Percentiles rank a stretch among this genome's conserved stretches.
Evolutionary conservation across 78 protist genomes (phyloP).

Genomic region (Dictyostelium intermedium): DNA sequence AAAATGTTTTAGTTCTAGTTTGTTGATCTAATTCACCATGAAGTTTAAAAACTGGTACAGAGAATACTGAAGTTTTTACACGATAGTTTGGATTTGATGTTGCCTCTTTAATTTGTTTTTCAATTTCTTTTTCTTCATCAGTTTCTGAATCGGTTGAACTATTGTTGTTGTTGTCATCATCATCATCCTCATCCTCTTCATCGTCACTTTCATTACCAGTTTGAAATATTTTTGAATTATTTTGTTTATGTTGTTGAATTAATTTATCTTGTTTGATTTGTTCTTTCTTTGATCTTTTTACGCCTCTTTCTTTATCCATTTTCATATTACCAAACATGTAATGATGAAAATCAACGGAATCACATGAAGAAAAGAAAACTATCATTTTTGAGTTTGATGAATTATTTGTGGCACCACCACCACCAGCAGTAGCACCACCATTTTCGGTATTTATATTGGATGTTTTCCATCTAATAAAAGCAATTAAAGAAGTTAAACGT

Average conservation of each 20-base stretch:
- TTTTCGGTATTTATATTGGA: background rate
- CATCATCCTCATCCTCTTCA: background rate
- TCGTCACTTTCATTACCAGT: background rate
- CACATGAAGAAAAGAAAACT: conserved; percentile 86
- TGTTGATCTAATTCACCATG: conserved; percentile 92
- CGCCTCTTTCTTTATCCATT: conserved; percentile 59
- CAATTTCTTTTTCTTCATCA: conserved; percentile 10
- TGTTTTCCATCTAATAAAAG: conserved; percentile 72
- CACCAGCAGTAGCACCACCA: background rate
- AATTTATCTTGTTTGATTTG: background rate
- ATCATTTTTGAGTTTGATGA: conserved; percentile 73
- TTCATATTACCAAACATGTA: conserved; percentile 94
- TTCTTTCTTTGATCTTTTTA: background rate
- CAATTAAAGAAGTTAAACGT: conserved; percentile 41
- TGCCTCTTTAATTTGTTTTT: background rate
- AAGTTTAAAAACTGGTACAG: conserved; percentile 75
- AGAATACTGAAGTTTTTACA: background rate
- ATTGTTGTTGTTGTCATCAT: background rate
- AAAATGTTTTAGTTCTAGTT: conserved; percentile 81
- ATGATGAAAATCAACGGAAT: conserved; percentile 92
- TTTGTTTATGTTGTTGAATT: conserved; percentile 6
- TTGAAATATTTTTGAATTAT: background rate
- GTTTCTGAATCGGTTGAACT: background rate
- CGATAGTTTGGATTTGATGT: background rate
- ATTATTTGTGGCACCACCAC: background rate